A percentile compares a stretch with the other conserved stretches of the same genome.
These are phyloP conservation scores for Fusarium tjaetaba DNA, from an alignment of 2,329 filamentous ascomycete species.

Conservation along the genomic window DNA sequence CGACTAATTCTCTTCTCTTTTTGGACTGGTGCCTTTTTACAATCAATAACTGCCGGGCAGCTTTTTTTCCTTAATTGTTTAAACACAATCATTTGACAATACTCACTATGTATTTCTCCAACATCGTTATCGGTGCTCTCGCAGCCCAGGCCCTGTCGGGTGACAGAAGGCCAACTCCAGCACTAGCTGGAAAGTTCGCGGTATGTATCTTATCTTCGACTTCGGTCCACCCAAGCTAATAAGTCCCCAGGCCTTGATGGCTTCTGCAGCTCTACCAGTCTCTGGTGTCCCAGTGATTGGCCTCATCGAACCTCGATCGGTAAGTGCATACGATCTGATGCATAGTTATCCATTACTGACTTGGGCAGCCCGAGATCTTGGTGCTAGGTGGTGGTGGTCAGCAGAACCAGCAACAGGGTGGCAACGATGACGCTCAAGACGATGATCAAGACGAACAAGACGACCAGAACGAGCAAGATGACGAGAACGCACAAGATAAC, in stretches of 20 bases:
- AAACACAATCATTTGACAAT: not conserved
- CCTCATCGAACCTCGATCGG: slow-evolving; percentile 2
- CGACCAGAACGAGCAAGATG: not conserved
- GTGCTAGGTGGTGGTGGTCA: not conserved
- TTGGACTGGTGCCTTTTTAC: not conserved
- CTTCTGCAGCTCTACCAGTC: slow-evolving; percentile 13
- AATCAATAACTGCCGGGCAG: slow-evolving; percentile 9
- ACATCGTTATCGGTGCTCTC: slow-evolving; percentile 15
- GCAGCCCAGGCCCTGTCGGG: slow-evolving; percentile 19
- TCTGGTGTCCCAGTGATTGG: slow-evolving; percentile 12
- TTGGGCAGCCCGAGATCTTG: not conserved
- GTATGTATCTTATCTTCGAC: not conserved
- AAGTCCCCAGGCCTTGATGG: slow-evolving; percentile 13
- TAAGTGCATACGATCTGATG: rapidly evolving
- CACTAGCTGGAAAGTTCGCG: not conserved
- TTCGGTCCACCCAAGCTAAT: rapidly evolving
- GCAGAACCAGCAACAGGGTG: not conserved
- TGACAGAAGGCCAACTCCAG: not conserved
- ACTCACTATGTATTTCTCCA: slow-evolving; percentile 17
- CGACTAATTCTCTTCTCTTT: not conserved
- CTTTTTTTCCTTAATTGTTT: not conserved
- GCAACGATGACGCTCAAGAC: not conserved
- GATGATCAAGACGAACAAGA: not conserved
- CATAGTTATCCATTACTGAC: not conserved
- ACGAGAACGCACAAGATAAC: not conserved